Evolutionary conservation across 2,329 filamentous ascomycete genomes (phyloP).

Genomic region (Grosmannia huntii): DNA sequence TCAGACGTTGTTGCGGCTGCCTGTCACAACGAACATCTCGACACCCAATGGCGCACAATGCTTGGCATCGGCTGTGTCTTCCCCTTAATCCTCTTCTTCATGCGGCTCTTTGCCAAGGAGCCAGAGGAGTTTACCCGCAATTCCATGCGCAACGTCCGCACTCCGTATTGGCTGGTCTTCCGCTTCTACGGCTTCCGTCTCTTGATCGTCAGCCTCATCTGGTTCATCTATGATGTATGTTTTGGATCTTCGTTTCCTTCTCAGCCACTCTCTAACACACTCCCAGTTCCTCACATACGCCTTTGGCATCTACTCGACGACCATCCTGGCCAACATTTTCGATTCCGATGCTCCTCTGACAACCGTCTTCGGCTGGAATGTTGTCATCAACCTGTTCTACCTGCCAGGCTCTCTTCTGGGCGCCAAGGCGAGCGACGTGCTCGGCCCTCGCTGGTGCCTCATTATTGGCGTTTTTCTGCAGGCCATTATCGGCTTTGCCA

Average conservation of each 20-base stretch:
- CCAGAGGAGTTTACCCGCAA: conserved; percentile 64
- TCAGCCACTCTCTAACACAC: too few relatives aligned
- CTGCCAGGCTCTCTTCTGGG: conserved; percentile 71
- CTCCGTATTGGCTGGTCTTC: conserved; percentile 41
- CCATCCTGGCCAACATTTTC: conserved; percentile 57
- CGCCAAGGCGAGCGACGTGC: conserved; percentile 61
- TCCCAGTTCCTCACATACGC: conserved; percentile 60
- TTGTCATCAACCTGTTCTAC: conserved; percentile 79
- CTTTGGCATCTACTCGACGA: conserved; percentile 73
- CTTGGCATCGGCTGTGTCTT: conserved; percentile 71
- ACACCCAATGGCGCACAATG: conserved; percentile 69
- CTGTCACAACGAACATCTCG: conserved; percentile 47
- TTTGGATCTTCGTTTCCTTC: background rate
- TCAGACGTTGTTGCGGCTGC: conserved; percentile 39
- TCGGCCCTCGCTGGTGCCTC: conserved; percentile 67
- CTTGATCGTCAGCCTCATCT: conserved; percentile 58
- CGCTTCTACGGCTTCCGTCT: conserved; percentile 65
- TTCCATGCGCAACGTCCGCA: conserved; percentile 49
- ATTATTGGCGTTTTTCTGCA: conserved; percentile 59
- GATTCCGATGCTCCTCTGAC: conserved; percentile 50
- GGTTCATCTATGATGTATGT: conserved; percentile 62
- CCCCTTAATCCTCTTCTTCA: conserved; percentile 54
- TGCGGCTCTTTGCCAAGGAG: conserved; percentile 63
- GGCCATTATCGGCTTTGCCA: conserved; percentile 72
- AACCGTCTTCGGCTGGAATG: conserved; percentile 77